Evolutionary conservation across 2,329 filamentous ascomycete species (phyloP).

Genomic region (Dendrostoma leiphaemia): DNA sequence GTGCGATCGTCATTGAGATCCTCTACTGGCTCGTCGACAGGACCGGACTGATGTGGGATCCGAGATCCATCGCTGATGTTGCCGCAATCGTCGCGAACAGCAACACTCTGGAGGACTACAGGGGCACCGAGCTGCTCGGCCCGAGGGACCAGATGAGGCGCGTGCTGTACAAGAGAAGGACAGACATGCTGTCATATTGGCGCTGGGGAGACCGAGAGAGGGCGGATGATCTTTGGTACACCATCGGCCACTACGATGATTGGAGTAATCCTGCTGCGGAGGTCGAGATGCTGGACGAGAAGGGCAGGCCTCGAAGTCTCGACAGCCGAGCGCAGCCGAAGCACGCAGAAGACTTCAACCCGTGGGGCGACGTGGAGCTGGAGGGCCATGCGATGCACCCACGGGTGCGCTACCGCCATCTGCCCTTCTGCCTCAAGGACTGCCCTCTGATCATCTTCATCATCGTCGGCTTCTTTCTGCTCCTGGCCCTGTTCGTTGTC

Average conservation of each 20-base stretch:
- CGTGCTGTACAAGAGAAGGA: constrained; percentile 53
- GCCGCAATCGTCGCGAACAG: constrained; percentile 75
- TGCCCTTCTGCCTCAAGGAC: constrained; percentile 75
- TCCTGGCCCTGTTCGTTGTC: constrained; percentile 71
- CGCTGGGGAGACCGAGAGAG: constrained; percentile 59
- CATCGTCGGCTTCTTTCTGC: constrained; percentile 56
- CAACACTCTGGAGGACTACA: constrained; percentile 73
- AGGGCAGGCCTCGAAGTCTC: constrained; percentile 1
- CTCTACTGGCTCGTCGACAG: constrained; percentile 62
- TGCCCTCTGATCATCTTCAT: constrained; percentile 65
- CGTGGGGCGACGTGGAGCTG: constrained; percentile 25
- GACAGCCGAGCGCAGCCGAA: constrained; percentile 13
- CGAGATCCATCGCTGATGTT: constrained; percentile 77
- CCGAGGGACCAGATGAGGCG: constrained; percentile 50
- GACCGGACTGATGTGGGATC: constrained; percentile 84
- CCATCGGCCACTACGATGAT: constrained; percentile 52
- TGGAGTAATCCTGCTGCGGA: constrained; percentile 14
- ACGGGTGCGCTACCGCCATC: constrained; percentile 60
- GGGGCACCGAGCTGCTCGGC: constrained; percentile 61
- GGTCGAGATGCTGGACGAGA: constrained; percentile 5
- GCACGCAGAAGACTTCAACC: constrained; percentile 19
- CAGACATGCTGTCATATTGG: constrained; percentile 85
- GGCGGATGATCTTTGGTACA: constrained; percentile 68
- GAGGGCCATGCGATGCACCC: constrained; percentile 47
- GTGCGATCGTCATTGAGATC: constrained; percentile 57